Percentiles rank a stretch among this genome's conserved stretches.
Conservation (phyloP, 495 filamentous ascomycete genomes). For the Xylaria venustula region DNA sequence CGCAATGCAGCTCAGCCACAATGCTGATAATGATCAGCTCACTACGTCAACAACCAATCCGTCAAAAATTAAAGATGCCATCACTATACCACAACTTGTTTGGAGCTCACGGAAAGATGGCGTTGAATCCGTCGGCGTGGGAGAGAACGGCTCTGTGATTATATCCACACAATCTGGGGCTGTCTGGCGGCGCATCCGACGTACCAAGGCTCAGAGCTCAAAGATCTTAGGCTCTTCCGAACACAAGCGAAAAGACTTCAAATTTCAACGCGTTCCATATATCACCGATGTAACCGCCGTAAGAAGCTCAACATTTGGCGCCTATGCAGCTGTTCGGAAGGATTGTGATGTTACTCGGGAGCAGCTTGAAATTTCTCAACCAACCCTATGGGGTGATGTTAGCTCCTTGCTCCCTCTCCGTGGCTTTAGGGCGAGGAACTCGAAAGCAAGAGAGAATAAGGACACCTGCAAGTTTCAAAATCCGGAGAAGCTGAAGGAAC, state of each 20-base stretch:
- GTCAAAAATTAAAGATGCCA: slow-evolving; percentile 73
- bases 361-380: slow-evolving; percentile 63
- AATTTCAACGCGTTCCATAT: slow-evolving; percentile 85
- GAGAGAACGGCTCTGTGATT: slow-evolving; percentile 92
- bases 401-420: slow-evolving; percentile 64
- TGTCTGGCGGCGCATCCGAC: slow-evolving; percentile 83
- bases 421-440: slow-evolving; percentile 39
- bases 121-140: slow-evolving; percentile 80
- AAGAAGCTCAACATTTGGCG: slow-evolving; percentile 81
- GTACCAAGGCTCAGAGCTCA: slow-evolving; percentile 75
- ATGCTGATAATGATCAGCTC: slow-evolving; percentile 55
- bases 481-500: slow-evolving; percentile 25
- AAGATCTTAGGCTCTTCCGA: slow-evolving; percentile 49
- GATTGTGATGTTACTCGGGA: slow-evolving; percentile 81
- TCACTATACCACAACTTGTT: slow-evolving; percentile 71
- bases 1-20: slow-evolving; percentile 69
- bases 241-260: slow-evolving; percentile 76
- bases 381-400: slow-evolving; percentile 72
- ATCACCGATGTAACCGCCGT: slow-evolving; percentile 81
- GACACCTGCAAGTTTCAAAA: slow-evolving; percentile 36
- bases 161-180: slow-evolving; percentile 88
- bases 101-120: slow-evolving; percentile 88
- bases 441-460: slow-evolving; percentile 25
- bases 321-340: slow-evolving; percentile 82
- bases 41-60: slow-evolving; percentile 84